Conservation (phyloP, 768 basidiomycete genomes). For the Phylloporus rhodoxanthus region DNA sequence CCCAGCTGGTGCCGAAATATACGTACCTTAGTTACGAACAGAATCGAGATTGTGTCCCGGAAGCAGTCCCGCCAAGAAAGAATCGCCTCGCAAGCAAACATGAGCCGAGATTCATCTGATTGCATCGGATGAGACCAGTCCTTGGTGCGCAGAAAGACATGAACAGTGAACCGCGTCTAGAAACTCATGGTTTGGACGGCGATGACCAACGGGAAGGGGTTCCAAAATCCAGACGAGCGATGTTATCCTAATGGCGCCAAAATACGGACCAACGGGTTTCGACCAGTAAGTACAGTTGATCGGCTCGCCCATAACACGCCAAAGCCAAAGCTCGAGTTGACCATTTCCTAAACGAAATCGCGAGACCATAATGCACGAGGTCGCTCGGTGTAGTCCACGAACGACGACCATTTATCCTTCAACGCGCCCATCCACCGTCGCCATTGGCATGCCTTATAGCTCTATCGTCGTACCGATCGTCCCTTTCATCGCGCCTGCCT, state of each 20-base stretch:
- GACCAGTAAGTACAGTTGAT: constrained; percentile 37
- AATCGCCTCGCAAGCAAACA: constrained; percentile 6
- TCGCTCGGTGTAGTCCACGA: constrained; percentile 30
- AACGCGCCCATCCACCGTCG: constrained; percentile 73
- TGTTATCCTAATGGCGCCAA: constrained; percentile 29
- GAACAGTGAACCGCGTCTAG: constrained; percentile 3
- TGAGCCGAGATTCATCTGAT: background rate
- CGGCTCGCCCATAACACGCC: constrained; percentile 34
- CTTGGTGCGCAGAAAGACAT: constrained; percentile 6
- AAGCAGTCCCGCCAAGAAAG: background rate
- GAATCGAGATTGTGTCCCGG: background rate
- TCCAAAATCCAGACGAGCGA: constrained; percentile 25
- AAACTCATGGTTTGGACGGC: constrained; percentile 17
- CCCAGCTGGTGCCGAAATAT: background rate
- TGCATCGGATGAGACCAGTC: constrained; percentile 11
- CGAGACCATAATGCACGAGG: constrained; percentile 34
- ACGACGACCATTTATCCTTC: constrained; percentile 39
- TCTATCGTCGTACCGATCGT: constrained; percentile 76
- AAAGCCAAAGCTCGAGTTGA: constrained; percentile 35
- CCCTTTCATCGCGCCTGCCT: constrained; percentile 78
- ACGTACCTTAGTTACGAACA: constrained; percentile 15
- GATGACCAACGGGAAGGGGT: constrained; percentile 14
- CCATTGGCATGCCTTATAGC: constrained; percentile 68
- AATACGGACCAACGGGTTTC: constrained; percentile 34
- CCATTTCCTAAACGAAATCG: constrained; percentile 48